Base-by-base conservation (phyloP, 768 basidiomycete species). In the Hydnomerulius pinastri region DNA sequence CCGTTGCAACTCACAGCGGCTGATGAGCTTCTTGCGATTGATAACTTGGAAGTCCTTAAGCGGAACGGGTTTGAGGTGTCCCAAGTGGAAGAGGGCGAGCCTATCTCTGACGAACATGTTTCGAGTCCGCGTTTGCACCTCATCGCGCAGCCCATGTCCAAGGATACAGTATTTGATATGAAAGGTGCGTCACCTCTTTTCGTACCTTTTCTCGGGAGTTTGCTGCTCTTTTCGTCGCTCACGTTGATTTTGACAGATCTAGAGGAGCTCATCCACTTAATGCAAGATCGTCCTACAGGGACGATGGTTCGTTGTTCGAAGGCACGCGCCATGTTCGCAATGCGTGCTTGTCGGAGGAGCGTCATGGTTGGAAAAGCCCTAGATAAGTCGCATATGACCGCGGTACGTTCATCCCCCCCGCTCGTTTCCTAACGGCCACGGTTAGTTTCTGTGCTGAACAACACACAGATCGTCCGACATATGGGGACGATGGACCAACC, bases 321-420 rank as follows among this genome's bases (percentile, higher is more conserved):
- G 67, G 92, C 90, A 13, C 80, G 94, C 13, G 78, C 85, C 4
- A 98, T 99, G 95, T 98, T 99, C 63, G 97, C 97, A 0, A 90
- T 86, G 80, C 81, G 95, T 29, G 97, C 97, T 0, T 99, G 97
- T 69, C 69, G 96, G 55, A 94, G 90, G 73, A 98, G 94, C 67
- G 86, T 97, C 35, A 99, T 98, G 97, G 78, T 98, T 37, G 95
- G 97, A 4, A 90, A 82, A 73, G 77, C 93, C 10, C 74, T 98
- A 53, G 92, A 79, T 30, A 74, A 69, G 51, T 67, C 73, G 13
- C 91, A 90, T 62, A 98, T 99, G 96, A 79, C 75, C 17, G 62
- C 74, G 52, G 87, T 91, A 59, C 65, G 81, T 72, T 20, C 18
- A 4, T 23, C 15, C 17, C 17, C 4, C 23, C 39, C 15, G 30